Evolutionary conservation across 805 yeast genomes (phyloP), one percentile per base, ranked within the genome.

Genomic region (Wickerhamiella qilinensis): DNA sequence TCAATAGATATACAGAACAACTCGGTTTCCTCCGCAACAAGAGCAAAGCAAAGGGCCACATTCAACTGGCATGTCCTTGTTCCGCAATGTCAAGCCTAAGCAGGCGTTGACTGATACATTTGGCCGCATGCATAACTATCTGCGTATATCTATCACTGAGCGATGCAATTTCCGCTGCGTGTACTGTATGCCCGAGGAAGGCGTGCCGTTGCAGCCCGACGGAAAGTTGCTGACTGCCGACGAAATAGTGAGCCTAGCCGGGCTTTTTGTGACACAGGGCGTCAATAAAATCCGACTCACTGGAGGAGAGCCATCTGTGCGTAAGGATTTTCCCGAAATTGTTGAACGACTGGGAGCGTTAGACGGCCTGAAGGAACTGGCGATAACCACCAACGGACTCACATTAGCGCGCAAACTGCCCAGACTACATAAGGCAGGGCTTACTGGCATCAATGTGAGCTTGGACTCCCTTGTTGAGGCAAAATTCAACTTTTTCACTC

Each of bases 161-260:
- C 44, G 70, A 18, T 69, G 75, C 43, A 69, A 69, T 44, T 47
- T 69, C 17, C 44, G 67, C 8, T 55, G 59, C 32, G 52, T 60
- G 15, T 70, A 70, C 46, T 70, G 75, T 44, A 70, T 70, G 75
- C 75, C 75, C 0, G 72, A 67, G 39, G 71, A 69, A 37, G 75
- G 75, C 4, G 62, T 70, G 2, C 65, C 62, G n/a, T 48, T 70
- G 20, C 61, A 68, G 18, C 70, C 71, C 5, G 48, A 54, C 2
- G 60, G 58, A 3, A 46, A 62, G 9, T 51, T 68, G 15, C 46
- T 70, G 32, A 55, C 67, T 6, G 58, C 65, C 0, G 59, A 57
- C 27, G 75, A 70, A 46, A 68, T 70, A 32, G 46, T 65, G 8
- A 44, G 55, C 25, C 43, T 70, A 4, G 69, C 73, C 1, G 30